These are phyloP conservation scores for Passiflora organensis DNA, from an alignment of 345 rosid species.

Conservation along the genomic window DNA sequence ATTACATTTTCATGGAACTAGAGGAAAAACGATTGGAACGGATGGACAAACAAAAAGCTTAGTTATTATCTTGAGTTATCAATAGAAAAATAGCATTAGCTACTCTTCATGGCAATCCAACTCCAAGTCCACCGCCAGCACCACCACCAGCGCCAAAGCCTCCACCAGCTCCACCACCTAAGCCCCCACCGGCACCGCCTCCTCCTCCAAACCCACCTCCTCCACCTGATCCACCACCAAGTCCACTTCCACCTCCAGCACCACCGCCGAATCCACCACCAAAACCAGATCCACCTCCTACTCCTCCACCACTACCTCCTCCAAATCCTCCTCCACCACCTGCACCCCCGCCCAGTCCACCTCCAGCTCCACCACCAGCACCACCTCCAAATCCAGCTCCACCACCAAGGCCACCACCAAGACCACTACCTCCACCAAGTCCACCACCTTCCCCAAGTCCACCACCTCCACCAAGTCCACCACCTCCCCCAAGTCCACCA, in stretches of 20 bases:
- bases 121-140: background rate
- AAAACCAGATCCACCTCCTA: background rate
- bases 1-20: too few species aligned
- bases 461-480: too few species aligned
- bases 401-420: too few species aligned
- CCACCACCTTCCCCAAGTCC: too few species aligned
- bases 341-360: background rate
- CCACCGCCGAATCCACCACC: background rate
- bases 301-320: background rate
- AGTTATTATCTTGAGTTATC: too few species aligned
- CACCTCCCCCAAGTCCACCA: too few species aligned
- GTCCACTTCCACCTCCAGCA: background rate
- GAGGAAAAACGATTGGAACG: too few species aligned
- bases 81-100: too few species aligned
- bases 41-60: too few species aligned
- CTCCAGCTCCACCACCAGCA: slow-evolving; percentile 1
- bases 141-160: background rate
- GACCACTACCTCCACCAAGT: too few species aligned
- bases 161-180: background rate
- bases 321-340: background rate
- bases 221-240: background rate
- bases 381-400: slow-evolving; percentile 2
- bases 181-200: background rate
- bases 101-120: too few species aligned
- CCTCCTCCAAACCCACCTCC: background rate